phyloP scores from a whole-genome alignment of 371 early-diverging fungal species.

The Blastocladiella emersonii region DNA sequence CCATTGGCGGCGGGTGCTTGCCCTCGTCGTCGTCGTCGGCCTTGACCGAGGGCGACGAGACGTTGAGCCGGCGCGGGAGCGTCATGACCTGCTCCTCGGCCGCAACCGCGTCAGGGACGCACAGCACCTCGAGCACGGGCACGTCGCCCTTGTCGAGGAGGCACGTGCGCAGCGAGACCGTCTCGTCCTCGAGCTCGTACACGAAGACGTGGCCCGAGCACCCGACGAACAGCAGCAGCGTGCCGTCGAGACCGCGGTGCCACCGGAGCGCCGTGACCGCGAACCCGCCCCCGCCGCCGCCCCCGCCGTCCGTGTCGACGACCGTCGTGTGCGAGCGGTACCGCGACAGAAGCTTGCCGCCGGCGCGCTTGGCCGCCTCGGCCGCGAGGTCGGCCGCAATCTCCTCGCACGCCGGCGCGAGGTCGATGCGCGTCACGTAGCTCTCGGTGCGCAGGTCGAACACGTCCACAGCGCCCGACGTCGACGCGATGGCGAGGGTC shows the following conservation, averaged over 20 bases:
- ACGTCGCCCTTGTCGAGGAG: not conserved
- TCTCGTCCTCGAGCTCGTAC: not conserved
- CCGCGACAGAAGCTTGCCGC: not conserved
- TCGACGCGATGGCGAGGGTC: not conserved
- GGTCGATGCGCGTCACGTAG: not conserved
- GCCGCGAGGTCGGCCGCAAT: not conserved
- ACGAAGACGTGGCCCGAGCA: not conserved
- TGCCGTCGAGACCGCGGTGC: not conserved
- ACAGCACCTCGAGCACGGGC: not conserved
- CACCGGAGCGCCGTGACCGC: not conserved
- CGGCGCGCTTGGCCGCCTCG: not conserved
- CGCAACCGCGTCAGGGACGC: not conserved
- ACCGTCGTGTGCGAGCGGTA: not conserved
- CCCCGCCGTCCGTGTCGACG: not conserved
- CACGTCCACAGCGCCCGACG: not conserved
- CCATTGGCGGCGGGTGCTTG: too few species aligned
- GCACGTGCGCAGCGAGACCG: not conserved
- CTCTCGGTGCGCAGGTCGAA: not conserved
- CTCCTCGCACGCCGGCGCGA: not conserved
- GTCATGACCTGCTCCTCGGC: not conserved
- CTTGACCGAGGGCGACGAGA: too few species aligned
- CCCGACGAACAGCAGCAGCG: not conserved
- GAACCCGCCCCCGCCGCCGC: not conserved
- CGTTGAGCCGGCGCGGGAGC: too few species aligned
- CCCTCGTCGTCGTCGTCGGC: too few species aligned